Base-by-base conservation (phyloP, 345 rosid species). In the Diplotaxis tenuifolia region DNA sequence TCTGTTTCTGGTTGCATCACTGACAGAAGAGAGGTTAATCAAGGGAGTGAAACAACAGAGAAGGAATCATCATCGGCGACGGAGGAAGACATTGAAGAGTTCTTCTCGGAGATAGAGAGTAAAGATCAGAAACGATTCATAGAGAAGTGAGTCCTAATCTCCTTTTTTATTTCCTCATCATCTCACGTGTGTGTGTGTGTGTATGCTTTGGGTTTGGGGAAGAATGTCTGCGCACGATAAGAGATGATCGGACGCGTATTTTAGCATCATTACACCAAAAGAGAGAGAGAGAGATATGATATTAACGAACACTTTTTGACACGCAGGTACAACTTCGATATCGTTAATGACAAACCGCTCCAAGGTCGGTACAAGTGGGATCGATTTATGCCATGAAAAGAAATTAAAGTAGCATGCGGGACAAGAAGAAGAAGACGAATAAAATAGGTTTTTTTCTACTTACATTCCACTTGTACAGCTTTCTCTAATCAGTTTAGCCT, bases 301-400 rank as follows among this genome's bases (percentile, higher is more conserved):
- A 83, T 0, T 42, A 42, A 82, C 84, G 75, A 80, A 47, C 54
- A 47, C 47, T 78, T 78, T 59, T 19, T 47, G 54, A 23, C 21
- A 50, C 50, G 69, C 79, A 89, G 96, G 91, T 89, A 89, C 87
- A 89, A 89, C 63, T 89, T 74, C 72, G 93, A 89, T 69, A 68
- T 87, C 49, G 87, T 58, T 68, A 89, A 84, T 75, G 96, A 89
- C 32, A 68, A 57, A 80, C 93, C 96, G 25, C 77, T 89, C 23
- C 67, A 84, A 58, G 96, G 96, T 60, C 89, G 89, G 3, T 89
- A 85, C 88, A 71, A 83, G 75, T 89, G 96, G 96, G 70, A 82
- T 82, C 83, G 76, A 4, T 29, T 86, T 71, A 76, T 78, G 64
- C 87, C 76, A 23, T 73, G 55, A 73, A 47, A 23, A 16, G 15